Evolutionary conservation across 2,329 filamentous ascomycete species (phyloP).

Genomic region (Colletotrichum higginsianum): DNA sequence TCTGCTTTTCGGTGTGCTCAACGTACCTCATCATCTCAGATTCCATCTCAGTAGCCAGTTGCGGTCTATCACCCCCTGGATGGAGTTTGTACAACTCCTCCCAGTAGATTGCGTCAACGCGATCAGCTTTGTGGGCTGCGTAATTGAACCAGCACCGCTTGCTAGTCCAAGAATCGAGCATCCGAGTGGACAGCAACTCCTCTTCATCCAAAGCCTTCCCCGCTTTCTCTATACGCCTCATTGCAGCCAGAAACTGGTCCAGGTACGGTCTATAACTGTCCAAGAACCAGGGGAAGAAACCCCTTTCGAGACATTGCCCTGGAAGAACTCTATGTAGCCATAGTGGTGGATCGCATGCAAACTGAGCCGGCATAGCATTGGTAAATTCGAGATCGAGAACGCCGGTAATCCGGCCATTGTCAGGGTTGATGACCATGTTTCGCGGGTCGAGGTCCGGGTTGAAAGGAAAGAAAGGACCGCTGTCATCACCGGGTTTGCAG

Average conservation of each 20-base stretch:
- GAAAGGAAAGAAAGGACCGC: constrained; percentile 55
- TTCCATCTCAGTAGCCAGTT: background rate
- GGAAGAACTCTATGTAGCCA: constrained; percentile 53
- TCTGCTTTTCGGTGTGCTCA: constrained; percentile 12
- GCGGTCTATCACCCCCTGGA: background rate
- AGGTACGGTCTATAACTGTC: constrained; percentile 30
- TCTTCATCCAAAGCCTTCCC: background rate
- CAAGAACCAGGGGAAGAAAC: constrained; percentile 41
- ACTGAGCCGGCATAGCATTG: constrained; percentile 57
- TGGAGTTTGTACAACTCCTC: constrained; percentile 45
- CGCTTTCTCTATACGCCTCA: constrained; percentile 33
- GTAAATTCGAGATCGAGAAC: constrained; percentile 59
- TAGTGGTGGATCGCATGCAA: constrained; percentile 55
- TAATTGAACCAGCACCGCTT: constrained; percentile 39
- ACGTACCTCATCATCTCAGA: constrained; percentile 11
- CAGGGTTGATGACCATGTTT: constrained; percentile 56
- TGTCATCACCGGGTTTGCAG: constrained; percentile 42
- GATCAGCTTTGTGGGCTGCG: constrained; percentile 43
- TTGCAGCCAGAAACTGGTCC: constrained; percentile 38
- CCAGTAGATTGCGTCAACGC: constrained; percentile 54
- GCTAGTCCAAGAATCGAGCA: constrained; percentile 39
- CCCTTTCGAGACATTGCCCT: constrained; percentile 47
- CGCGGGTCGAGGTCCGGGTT: constrained; percentile 56
- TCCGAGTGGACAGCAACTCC: constrained; percentile 26
- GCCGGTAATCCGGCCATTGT: constrained; percentile 54